Conservation (phyloP, 257 asterid genomes). For the Solanum ossicruentum region DNA sequence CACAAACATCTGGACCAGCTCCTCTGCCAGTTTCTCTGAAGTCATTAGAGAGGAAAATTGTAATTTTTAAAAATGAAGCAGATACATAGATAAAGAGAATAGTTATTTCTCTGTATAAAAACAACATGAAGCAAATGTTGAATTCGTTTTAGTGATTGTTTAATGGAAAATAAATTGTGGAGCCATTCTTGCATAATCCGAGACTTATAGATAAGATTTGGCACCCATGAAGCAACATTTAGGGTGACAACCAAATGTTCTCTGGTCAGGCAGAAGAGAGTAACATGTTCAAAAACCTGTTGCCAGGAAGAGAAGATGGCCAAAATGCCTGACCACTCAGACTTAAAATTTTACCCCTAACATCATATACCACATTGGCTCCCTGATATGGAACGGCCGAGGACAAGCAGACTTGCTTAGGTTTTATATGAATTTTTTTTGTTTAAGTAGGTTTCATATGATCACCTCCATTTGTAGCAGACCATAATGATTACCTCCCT, state of each 20-base stretch:
- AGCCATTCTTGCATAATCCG: neutral
- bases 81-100: neutral
- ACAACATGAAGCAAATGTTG: neutral
- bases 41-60: slow-evolving; percentile 2
- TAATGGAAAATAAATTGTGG: neutral
- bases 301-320: neutral
- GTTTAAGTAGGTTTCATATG: neutral
- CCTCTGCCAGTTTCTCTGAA: slow-evolving; percentile 59
- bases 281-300: neutral
- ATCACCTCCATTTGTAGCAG: neutral
- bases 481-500: neutral
- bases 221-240: neutral
- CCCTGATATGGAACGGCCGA: neutral
- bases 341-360: neutral
- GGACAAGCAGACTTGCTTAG: neutral
- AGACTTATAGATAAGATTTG: neutral
- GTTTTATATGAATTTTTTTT: neutral
- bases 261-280: neutral
- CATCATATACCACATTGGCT: neutral
- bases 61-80: neutral
- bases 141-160: neutral
- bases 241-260: neutral
- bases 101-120: neutral
- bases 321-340: neutral
- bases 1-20: slow-evolving; percentile 55